Evolutionary conservation across 768 basidiomycete genomes (phyloP), one percentile per base, ranked within the genome.

Genomic region (Hydnum rufescens): DNA sequence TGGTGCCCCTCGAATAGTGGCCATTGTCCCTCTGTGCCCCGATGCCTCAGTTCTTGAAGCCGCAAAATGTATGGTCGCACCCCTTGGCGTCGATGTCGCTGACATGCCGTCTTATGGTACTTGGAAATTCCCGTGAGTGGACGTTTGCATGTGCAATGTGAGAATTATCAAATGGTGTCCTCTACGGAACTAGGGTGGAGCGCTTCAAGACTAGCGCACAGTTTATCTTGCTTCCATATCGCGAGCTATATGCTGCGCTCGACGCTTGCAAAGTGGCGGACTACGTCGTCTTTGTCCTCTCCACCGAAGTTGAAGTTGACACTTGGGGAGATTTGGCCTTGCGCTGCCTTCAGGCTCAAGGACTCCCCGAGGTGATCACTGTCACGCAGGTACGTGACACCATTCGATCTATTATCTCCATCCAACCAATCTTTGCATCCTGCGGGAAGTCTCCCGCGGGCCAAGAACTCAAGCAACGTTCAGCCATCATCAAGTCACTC

Each of bases 151-250:
- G 13, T 31, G 55, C 1, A 55, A 52, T 1, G 59, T 54, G n/a
- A n/a, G n/a, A n/a, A n/a, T n/a, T n/a, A n/a, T n/a, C n/a, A n/a
- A n/a, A n/a, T n/a, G n/a, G n/a, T n/a, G n/a, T n/a, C n/a, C n/a
- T n/a, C n/a, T n/a, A n/a, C n/a, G n/a, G n/a, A 23, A 8, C 29
- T 57, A 92, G 89, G 62, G 83, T 79, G 32, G 83, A 87, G 48
- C 75, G 86, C 22, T 95, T 89, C 71, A 90, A 84, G 66, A 89
- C 89, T 0, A 84, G 81, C 4, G 69, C 96, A 2, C 90, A 95
- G 60, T 84, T 95, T 64, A 70, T 88, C 51, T 78, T 78, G 39
- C 70, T 93, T 2, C 77, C 74, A 2, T 81, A 85, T 59, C 72
- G 74, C 53, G 70, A 68, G 44, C 73, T 85, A 49, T 93, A 86